Base-by-base conservation (phyloP, 495 filamentous ascomycete genomes). In the Recurvomyces mirabilis region DNA sequence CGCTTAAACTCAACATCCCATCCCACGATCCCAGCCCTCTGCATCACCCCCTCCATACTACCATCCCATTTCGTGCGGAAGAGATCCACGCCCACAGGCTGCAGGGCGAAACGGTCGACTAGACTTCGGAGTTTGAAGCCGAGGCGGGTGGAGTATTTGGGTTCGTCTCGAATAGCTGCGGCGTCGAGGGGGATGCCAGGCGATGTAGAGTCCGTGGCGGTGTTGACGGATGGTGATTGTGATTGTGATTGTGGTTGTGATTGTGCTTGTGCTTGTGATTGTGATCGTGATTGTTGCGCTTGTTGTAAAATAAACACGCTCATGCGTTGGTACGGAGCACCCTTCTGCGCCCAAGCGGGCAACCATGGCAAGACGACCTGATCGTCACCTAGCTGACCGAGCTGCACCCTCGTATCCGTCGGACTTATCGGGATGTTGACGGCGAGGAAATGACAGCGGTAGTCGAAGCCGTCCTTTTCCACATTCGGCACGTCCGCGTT, bases 61-160 rank as follows among this genome's bases (percentile, higher is more conserved):
- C 86, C 82, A 60, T 99, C 91, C 86, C 87, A 99, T 47, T 79
- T 62, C 51, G 74, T 80, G 48, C 91, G 78, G 77, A 94, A 99
- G 55, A 99, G 65, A 59, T 74, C 78, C 25, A 83, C 79, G 40
- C 91, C 91, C 28, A 94, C 79, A 5, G 87, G 71, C 43, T 71
- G 71, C 31, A 94, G 66, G 26, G 64, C 60, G 57, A 81, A 74
- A 51, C 76, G 78, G 55, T 77, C 70, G 51, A 77, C 72, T 56
- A 93, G 81, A 32, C 71, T 70, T 52, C 85, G 75, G 46, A 93
- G 62, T 47, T 68, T 78, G 59, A 87, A 89, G 14, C 69, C 71
- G 26, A 87, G 77, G 29, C 86, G 61, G 38, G 65, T 58, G 12
- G 57, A 58, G 51, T 65, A 65, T 45, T 31, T 10, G 4, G n/a